Evolutionary conservation across 1,284 basidiomycete genomes (phyloP).

Genomic region (Heterobasidion annosum): DNA sequence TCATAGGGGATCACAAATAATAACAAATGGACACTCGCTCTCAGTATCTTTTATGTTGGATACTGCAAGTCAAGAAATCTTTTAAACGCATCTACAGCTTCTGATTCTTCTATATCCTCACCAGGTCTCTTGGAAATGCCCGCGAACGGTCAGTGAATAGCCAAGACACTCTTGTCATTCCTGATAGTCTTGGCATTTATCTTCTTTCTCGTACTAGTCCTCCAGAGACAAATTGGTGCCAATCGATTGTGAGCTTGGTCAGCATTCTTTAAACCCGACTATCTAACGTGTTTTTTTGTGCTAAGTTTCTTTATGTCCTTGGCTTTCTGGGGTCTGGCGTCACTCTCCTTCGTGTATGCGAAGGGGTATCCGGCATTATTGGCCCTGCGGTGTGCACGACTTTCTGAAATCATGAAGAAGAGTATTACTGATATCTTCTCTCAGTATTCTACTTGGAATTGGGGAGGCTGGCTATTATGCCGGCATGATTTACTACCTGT

Average conservation of each 20-base stretch:
- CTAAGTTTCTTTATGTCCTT: constrained; percentile 44
- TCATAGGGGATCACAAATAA: constrained; percentile 38
- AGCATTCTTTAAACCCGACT: background rate
- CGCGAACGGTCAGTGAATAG: constrained; percentile 29
- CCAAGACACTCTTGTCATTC: background rate
- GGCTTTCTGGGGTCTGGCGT: constrained; percentile 42
- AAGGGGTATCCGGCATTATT: constrained; percentile 41
- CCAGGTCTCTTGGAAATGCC: constrained; percentile 47
- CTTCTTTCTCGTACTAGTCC: constrained; percentile 21
- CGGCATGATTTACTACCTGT: constrained; percentile 49
- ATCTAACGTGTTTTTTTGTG: background rate
- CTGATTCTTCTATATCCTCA: background rate
- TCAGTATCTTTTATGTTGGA: constrained; percentile 50
- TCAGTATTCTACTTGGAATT: constrained; percentile 34
- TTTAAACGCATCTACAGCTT: too few relatives aligned
- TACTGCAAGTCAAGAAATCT: constrained; percentile 30
- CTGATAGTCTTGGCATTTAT: background rate
- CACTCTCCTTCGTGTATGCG: constrained; percentile 43
- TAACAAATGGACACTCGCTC: constrained; percentile 42
- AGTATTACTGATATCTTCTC: background rate
- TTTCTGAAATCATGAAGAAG: background rate
- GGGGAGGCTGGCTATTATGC: constrained; percentile 43
- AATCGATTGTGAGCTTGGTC: constrained; percentile 36
- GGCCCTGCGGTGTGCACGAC: constrained; percentile 29
- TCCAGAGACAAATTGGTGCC: constrained; percentile 46